Conservation (phyloP, 148 eudicot genomes). For the Camellia sinensis region DNA sequence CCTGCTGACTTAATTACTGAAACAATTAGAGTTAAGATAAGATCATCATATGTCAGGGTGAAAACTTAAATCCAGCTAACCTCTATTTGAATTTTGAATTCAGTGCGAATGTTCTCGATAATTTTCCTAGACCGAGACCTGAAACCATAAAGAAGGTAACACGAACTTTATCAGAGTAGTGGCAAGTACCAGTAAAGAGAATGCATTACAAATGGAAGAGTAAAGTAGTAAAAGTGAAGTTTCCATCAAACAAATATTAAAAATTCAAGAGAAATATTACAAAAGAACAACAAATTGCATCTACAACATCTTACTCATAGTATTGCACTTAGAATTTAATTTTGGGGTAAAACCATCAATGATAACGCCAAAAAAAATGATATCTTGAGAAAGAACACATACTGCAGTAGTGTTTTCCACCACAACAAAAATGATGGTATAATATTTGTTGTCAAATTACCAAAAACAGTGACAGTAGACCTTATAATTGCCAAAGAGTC, state of each 20-base stretch:
- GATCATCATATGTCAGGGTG: background rate
- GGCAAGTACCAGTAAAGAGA: background rate
- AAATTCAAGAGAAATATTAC: background rate
- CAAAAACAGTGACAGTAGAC: background rate
- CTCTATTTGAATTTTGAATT: slow-evolving; percentile 71
- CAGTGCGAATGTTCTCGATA: slow-evolving; percentile 45
- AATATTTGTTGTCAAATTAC: background rate
- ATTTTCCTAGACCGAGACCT: slow-evolving; percentile 72
- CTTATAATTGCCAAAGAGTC: background rate
- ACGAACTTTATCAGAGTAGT: slow-evolving; percentile 2
- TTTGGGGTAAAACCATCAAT: background rate
- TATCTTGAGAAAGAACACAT: background rate
- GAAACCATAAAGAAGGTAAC: slow-evolving; percentile 25
- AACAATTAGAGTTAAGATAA: background rate
- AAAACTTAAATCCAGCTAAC: slow-evolving; percentile 33
- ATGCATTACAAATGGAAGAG: background rate
- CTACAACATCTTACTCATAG: background rate
- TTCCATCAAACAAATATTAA: background rate
- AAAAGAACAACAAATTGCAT: background rate
- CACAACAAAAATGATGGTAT: background rate
- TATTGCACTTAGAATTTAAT: background rate
- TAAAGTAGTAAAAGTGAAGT: background rate
- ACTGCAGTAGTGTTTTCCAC: background rate
- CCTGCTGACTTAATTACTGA: slow-evolving; percentile 1
- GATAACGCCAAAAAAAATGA: background rate